A percentile compares a stretch with the other conserved stretches of the same genome.
Evolutionary conservation across 129 eudicot species (phyloP).

Genomic region (Apium graveolens): DNA sequence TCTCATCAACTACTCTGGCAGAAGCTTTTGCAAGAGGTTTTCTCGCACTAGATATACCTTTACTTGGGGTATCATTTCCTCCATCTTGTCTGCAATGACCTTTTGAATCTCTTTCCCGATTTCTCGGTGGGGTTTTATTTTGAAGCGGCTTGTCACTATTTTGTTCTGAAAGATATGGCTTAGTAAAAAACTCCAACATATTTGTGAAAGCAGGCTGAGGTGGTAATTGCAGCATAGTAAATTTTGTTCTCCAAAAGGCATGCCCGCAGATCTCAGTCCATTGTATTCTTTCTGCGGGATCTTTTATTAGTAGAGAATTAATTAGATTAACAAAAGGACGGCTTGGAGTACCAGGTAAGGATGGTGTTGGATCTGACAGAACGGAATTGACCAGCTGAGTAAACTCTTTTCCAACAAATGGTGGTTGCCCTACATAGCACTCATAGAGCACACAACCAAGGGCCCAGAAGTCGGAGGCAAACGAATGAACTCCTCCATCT

Average conservation of each 20-base stretch:
- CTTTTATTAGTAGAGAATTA: constrained; percentile 74
- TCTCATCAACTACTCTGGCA: constrained; percentile 30
- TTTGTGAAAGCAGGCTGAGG: constrained; percentile 81
- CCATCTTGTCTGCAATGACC: constrained; percentile 36
- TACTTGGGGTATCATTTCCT: constrained; percentile 48
- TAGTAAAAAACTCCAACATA: constrained; percentile 63
- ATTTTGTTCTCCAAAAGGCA: constrained; percentile 79
- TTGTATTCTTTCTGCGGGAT: constrained; percentile 86
- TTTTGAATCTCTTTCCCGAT: constrained; percentile 53
- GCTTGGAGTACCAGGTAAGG: constrained; percentile 79
- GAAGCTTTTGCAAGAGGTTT: constrained; percentile 48
- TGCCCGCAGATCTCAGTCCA: constrained; percentile 83
- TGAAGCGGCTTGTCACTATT: constrained; percentile 46
- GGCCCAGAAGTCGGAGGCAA: constrained; percentile 98
- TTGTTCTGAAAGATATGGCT: constrained; percentile 58
- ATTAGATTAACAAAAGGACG: constrained; percentile 78
- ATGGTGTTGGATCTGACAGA: constrained; percentile 72
- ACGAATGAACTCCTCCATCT: constrained; percentile 96
- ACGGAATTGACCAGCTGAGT: constrained; percentile 82
- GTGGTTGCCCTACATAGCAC: constrained; percentile 84
- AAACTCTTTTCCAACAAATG: constrained; percentile 71
- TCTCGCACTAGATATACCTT: constrained; percentile 48
- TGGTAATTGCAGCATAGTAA: constrained; percentile 50
- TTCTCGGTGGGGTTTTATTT: constrained; percentile 57
- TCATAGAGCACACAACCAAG: constrained; percentile 97